Base-by-base conservation (phyloP, 495 filamentous ascomycete species). In the Xylaria scruposa region DNA sequence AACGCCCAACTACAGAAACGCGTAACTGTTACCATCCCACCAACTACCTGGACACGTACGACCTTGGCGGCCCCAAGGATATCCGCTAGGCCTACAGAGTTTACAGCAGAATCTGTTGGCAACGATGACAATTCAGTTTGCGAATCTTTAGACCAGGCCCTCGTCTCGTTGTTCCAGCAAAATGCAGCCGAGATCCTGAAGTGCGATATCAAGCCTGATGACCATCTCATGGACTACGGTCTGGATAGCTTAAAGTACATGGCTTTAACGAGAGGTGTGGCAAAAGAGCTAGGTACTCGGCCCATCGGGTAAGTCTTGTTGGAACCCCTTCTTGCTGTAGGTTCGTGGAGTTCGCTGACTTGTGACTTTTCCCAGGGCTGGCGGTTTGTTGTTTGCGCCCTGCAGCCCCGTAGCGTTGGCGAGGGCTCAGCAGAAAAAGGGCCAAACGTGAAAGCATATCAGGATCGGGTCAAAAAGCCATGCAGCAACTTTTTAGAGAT, bases 161-260 rank as follows among this genome's bases (percentile, higher is more conserved):
- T 59, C 9, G 26, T 59, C 54, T 59, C 54, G 24, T 9, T 21
- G 5, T 59, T 31, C 17, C 15, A 31, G 10, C 26, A 59, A 15
- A 15, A 59, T 31, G 54, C 54, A 29, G 13, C 54, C 5, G 21
- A 59, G 17, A 59, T 33, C 54, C 13, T 59, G 54, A 19, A 59
- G 33, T 36, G 54, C 19, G 31, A 36, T 36, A 33, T 59, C 3
- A 36, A 59, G 31, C 54, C 54, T 13, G 54, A 59, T 21, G 13
- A 59, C 21, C 54, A 59, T 33, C 54, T 59, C 24, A 59, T n/a
- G 8, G 54, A 59, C 9, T 59, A 33, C 26, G 54, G 54, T 21
- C 29, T 59, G 26, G 54, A 59, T 21, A 59, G 54, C 31, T 21
- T 59, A 8, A 59, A 59, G 21, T 59, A 59, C 54, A 59, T 59